Conservation (phyloP, 106 monocot genomes). For the Agapanthus africanus region DNA sequence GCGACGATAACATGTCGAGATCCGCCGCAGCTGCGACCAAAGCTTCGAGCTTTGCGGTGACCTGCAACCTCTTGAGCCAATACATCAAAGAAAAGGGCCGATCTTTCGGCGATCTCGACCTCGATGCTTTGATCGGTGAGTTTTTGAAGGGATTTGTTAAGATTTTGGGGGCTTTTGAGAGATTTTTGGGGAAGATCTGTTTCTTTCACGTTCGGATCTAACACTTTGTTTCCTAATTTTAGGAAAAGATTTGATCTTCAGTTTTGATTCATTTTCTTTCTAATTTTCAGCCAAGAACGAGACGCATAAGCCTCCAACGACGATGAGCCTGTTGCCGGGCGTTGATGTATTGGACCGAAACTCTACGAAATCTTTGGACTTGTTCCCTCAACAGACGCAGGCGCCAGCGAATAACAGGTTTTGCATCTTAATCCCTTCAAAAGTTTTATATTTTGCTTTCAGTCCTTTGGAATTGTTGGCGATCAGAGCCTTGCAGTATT, state of each 20-base stretch:
- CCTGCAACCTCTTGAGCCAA: conserved; percentile 61
- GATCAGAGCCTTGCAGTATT: not conserved
- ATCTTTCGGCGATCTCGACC: conserved; percentile 41
- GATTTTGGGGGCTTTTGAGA: not conserved
- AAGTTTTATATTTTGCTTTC: not conserved
- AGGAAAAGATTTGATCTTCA: not conserved
- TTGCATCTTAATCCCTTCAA: not conserved
- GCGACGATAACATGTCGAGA: conserved; percentile 2
- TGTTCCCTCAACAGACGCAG: conserved; percentile 31
- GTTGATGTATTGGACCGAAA: conserved; percentile 13
- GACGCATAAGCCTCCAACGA: conserved; percentile 24
- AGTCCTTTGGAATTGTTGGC: not conserved
- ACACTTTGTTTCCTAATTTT: not conserved
- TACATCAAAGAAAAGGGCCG: conserved; percentile 69
- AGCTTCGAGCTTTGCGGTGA: conserved; percentile 38
- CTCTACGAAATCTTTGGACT: conserved; percentile 26
- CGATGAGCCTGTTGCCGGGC: conserved; percentile 56
- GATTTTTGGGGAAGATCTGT: no score
- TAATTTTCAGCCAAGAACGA: conserved; percentile 19
- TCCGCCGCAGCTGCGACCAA: not conserved
- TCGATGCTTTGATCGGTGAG: conserved; percentile 22
- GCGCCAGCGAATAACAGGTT: not conserved
- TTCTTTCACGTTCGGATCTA: not conserved
- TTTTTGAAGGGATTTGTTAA: no score
- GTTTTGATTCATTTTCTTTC: not conserved